Evolutionary conservation across 257 asterid genomes (phyloP).

Genomic region (Ilex asprella): DNA sequence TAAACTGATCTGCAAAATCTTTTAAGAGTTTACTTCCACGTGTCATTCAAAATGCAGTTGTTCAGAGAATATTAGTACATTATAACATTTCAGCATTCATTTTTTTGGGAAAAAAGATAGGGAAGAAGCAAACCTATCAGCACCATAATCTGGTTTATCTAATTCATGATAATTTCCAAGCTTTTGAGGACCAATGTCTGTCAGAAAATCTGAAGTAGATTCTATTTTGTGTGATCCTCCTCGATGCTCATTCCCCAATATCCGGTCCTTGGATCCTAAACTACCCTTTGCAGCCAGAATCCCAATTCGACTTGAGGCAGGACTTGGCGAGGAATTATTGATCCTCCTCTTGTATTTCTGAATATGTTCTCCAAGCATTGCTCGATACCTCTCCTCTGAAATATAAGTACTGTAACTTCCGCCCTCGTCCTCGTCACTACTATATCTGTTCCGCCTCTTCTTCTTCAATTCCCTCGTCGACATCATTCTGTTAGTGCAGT

Average conservation of each 20-base stretch:
- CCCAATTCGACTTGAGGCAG: conserved; percentile 42
- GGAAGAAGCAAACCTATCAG: conserved; percentile 55
- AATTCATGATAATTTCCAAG: conserved; percentile 46
- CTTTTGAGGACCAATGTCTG: conserved; percentile 41
- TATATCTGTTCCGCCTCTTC: conserved; percentile 58
- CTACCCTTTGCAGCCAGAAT: conserved; percentile 35
- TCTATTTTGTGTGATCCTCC: conserved; percentile 57
- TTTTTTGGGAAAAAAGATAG: not conserved
- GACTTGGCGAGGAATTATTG: conserved; percentile 51
- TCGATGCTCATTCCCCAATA: conserved; percentile 44
- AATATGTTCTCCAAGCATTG: conserved; percentile 95
- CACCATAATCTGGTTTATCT: conserved; percentile 52
- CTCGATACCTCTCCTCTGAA: conserved; percentile 80
- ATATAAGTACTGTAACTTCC: conserved; percentile 52
- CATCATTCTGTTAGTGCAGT: conserved; percentile 55
- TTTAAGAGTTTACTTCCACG: conserved; percentile 1
- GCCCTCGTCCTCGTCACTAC: conserved; percentile 79
- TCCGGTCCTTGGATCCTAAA: conserved; percentile 53
- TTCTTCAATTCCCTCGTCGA: conserved; percentile 57
- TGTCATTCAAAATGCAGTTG: too few species aligned
- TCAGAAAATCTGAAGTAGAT: conserved; percentile 56
- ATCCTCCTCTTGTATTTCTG: conserved; percentile 77
- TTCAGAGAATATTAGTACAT: too few species aligned
- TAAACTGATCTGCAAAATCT: conserved; percentile 52
- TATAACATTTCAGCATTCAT: too few species aligned